Base-by-base conservation (phyloP, 495 filamentous ascomycete genomes). In the Trypethelium eluteriae region DNA sequence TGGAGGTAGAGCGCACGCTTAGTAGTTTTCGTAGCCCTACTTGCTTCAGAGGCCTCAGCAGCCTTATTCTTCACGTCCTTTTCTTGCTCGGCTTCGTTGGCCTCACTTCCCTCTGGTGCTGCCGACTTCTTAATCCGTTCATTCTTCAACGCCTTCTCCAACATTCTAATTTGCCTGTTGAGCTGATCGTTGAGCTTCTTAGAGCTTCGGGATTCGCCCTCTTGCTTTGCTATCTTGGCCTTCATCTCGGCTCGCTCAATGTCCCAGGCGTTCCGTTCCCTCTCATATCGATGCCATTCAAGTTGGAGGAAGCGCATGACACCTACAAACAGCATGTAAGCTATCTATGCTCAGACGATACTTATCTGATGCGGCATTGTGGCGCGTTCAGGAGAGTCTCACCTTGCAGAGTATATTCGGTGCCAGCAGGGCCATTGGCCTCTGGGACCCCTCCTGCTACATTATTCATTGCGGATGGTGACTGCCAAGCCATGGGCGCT, bases 161-260 rank as follows among this genome's bases (percentile, higher is more conserved):
- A 83, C 78, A 98, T 89, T 53, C 87, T 82, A 64, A 98, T 89
- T 75, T 96, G 93, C 77, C 91, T 92, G 68, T 89, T 89, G 59
- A 96, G 79, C 14, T 89, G 89, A 76, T 93, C 93, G 65, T 96
- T 91, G 67, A 92, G 79, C 66, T 89, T 87, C 77, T 95, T 95
- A 62, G 88, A 86, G 62, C 90, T 90, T 62, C 93, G 82, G 32
- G 88, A 83, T 63, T 95, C 91, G 65, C 94, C 94, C 74, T 98
- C 94, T 68, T 97, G 82, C 73, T 89, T 87, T n/a, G 93, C 94
- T 78, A 98, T 97, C 75, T 93, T 87, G 69, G 90, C 92, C 79
- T 96, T 98, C 94, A 98, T 98, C 81, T 98, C 94, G 67, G 95
- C 94, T 74, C 91, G 87, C 79, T 98, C 94, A 74, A 98, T 98